phyloP scores from a whole-genome alignment of 768 basidiomycete genomes.

The Zangia roseola region DNA sequence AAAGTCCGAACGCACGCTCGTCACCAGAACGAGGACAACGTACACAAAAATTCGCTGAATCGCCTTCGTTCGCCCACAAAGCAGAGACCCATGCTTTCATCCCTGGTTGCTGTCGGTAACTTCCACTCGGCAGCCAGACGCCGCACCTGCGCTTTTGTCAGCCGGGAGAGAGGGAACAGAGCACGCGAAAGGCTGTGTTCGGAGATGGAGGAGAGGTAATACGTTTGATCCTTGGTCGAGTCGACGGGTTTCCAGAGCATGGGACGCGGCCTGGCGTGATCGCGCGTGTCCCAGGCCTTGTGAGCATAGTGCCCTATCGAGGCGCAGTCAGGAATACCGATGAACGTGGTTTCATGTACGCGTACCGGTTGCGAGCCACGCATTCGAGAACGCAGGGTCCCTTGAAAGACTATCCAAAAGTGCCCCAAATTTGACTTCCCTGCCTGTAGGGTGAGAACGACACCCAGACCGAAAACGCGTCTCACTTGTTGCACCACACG shows the following conservation, averaged over 20 bases:
- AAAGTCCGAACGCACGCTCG: background rate
- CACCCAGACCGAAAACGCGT: too few relatives aligned
- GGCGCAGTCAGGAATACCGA: background rate
- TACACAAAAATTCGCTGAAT: slow-evolving; percentile 75
- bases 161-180: slow-evolving; percentile 71
- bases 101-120: slow-evolving; percentile 70
- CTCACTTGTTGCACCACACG: slow-evolving; percentile 83
- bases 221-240: slow-evolving; percentile 82
- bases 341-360: background rate
- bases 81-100: slow-evolving; percentile 93
- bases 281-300: slow-evolving; percentile 48
- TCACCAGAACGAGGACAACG: slow-evolving; percentile 18
- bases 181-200: slow-evolving; percentile 64
- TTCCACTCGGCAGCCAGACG: slow-evolving; percentile 59
- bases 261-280: slow-evolving; percentile 36
- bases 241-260: slow-evolving; percentile 58
- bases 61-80: slow-evolving; percentile 82
- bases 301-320: slow-evolving; percentile 81
- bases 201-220: slow-evolving; percentile 80
- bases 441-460: slow-evolving; percentile 25
- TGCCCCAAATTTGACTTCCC: slow-evolving; percentile 91
- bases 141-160: slow-evolving; percentile 72
- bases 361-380: slow-evolving; percentile 83
- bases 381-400: slow-evolving; percentile 28
- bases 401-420: slow-evolving; percentile 61